Base-by-base conservation (phyloP, 1,284 basidiomycete species). In the Apiotrichum akiyoshidainum region DNA sequence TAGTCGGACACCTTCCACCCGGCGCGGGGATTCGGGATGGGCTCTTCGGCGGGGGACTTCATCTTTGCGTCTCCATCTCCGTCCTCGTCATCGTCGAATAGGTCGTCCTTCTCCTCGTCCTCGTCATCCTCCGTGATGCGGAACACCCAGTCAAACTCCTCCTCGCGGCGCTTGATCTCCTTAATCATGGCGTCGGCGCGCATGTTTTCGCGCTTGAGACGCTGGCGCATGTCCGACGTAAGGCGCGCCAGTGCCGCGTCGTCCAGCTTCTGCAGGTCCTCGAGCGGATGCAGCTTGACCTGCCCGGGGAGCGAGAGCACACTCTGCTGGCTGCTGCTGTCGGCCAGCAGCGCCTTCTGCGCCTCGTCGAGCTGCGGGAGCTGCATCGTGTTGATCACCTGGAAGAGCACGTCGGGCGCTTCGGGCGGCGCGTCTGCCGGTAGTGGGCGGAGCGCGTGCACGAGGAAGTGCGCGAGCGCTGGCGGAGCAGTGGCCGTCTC, bases 361-460 rank as follows among this genome's bases (percentile, higher is more conserved):
- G 57, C 42, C 17, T 52, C 61, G 5, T 57, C 54, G 0, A 42
- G 39, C 13, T 61, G 49, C 7, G 67, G 69, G 0, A 68, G 58
- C 17, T 59, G 54, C 45, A 63, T 57, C 33, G 69, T 69, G 55
- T 70, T 69, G 51, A 71, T 66, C 11, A 62, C 67, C 59, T 71
- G 70, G 57, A 70, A 73, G 61, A 70, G 68, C 1, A 65, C 63
- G 16, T 75, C 71, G 22, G 57, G 60, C 1, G 70, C 70, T 3
- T 72, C 44, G 4, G 67, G 66, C 7, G 52, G 54, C 19, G 60
- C 41, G 34, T 68, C 63, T 7, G 54, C 16, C 1, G 70, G 66
- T 1, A 76, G 56, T 35, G 74, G 60, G 42, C 68, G 68, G 7
- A 75, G 64, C 13, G 73, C 71, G 53, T 75, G 73, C 7, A 72